Evolutionary conservation across 2,329 filamentous ascomycete species (phyloP).

Genomic region (Colletotrichum chlorophyti): DNA sequence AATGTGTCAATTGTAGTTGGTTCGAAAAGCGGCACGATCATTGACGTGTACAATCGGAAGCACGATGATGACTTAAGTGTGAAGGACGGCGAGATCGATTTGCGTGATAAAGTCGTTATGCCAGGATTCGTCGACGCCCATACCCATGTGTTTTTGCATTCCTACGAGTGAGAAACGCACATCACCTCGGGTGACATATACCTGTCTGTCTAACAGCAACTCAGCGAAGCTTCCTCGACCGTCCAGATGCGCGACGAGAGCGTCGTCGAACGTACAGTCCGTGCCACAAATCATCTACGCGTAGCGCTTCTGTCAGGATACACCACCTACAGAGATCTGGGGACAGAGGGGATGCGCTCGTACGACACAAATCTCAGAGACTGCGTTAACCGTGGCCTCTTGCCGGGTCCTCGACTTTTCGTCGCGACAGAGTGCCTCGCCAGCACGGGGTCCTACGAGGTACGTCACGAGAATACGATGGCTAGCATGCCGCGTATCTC

Average conservation of each 20-base stretch:
- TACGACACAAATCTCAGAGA: slow-evolving; percentile 59
- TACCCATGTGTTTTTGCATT: slow-evolving; percentile 63
- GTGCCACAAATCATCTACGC: slow-evolving; percentile 59
- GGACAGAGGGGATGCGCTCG: slow-evolving; percentile 57
- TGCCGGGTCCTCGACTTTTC: slow-evolving; percentile 61
- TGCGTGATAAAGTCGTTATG: slow-evolving; percentile 58
- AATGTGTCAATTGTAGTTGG: slow-evolving; percentile 52
- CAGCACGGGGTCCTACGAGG: slow-evolving; percentile 56
- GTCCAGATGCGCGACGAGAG: slow-evolving; percentile 65
- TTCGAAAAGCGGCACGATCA: slow-evolving; percentile 47
- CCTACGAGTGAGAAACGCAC: slow-evolving; percentile 43
- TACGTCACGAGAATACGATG: slow-evolving; percentile 52
- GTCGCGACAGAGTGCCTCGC: slow-evolving; percentile 60
- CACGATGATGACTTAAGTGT: slow-evolving; percentile 33
- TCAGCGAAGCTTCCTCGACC: slow-evolving; percentile 22
- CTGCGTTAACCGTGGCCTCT: slow-evolving; percentile 59
- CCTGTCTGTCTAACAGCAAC: neutral
- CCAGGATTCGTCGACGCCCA: slow-evolving; percentile 62
- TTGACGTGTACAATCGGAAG: slow-evolving; percentile 37
- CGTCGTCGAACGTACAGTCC: slow-evolving; percentile 61
- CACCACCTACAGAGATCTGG: slow-evolving; percentile 64
- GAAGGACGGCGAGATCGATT: slow-evolving; percentile 52
- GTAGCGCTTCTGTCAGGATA: slow-evolving; percentile 62
- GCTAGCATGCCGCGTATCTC: slow-evolving; percentile 38
- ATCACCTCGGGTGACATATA: too few species aligned